phyloP scores from a whole-genome alignment of 306 rosid species.

The Myrica gale region DNA sequence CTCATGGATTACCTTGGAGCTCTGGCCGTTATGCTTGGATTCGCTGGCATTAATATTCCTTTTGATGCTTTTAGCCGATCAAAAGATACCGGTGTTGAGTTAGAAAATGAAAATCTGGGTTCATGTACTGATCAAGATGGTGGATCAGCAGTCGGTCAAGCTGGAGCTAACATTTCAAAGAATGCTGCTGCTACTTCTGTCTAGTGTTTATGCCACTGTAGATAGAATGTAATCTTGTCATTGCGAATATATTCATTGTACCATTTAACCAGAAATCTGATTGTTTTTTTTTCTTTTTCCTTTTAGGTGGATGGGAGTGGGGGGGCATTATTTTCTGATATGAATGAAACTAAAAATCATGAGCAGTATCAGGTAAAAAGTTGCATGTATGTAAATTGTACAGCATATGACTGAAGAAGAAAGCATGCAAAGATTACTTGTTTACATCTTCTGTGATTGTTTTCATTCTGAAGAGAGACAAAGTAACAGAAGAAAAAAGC shows the following conservation, averaged over 20 bases:
- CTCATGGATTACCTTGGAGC: conserved; percentile 82
- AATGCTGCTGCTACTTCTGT: conserved; percentile 4
- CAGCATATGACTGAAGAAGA: no score
- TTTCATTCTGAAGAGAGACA: no score
- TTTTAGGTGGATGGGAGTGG: no score
- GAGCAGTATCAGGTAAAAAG: no score
- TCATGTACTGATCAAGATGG: conserved; percentile 24
- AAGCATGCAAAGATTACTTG: no score
- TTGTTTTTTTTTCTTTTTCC: background rate
- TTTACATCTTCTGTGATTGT: no score
- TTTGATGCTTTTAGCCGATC: conserved; percentile 44
- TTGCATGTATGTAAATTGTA: no score
- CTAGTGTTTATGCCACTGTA: background rate
- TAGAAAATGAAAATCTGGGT: conserved; percentile 38
- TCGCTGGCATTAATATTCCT: conserved; percentile 83
- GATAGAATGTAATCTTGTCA: conserved; percentile 5
- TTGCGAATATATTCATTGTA: conserved; percentile 13
- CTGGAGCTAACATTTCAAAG: conserved; percentile 35
- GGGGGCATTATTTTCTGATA: no score
- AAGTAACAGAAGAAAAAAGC: no score
- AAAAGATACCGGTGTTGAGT: conserved; percentile 39
- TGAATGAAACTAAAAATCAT: no score
- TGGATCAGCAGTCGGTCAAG: conserved; percentile 25
- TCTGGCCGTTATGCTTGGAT: conserved; percentile 75
- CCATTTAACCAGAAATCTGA: background rate